Conservation (phyloP, 352 stramenopile genomes). For the Aphanomyces astaci region DNA sequence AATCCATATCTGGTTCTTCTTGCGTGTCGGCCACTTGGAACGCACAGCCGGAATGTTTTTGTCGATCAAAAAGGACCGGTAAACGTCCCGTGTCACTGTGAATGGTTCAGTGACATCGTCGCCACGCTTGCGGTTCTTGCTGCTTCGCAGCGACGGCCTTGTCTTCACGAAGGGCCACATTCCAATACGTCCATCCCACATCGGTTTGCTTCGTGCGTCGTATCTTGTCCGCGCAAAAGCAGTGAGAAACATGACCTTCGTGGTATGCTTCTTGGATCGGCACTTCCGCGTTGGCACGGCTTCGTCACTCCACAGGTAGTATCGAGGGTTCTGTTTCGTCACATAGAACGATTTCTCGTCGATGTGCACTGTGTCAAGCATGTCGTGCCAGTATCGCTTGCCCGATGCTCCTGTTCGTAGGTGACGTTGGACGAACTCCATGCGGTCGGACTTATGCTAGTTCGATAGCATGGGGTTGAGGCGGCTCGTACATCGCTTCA, state of each 20-base stretch:
- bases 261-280: not conserved
- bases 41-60: not conserved
- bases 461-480: not conserved
- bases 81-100: not conserved
- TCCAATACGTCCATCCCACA: not conserved
- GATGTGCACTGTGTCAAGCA: not conserved
- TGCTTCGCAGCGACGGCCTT: not conserved
- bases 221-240: not conserved
- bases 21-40: not conserved
- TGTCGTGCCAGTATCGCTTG: not conserved
- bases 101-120: not conserved
- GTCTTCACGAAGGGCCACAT: not conserved
- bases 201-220: not conserved
- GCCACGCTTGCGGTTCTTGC: not conserved
- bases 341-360: not conserved
- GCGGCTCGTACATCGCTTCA: not conserved
- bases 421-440: not conserved
- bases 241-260: conserved; percentile 5
- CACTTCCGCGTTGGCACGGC: not conserved
- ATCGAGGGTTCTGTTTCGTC: not conserved
- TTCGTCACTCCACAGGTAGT: not conserved
- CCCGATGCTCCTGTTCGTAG: not conserved
- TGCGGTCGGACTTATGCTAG: not conserved
- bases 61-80: not conserved
- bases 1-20: not conserved